Base-by-base conservation (phyloP, 1,284 basidiomycete species). In the Ceraceosorus bombacis region DNA sequence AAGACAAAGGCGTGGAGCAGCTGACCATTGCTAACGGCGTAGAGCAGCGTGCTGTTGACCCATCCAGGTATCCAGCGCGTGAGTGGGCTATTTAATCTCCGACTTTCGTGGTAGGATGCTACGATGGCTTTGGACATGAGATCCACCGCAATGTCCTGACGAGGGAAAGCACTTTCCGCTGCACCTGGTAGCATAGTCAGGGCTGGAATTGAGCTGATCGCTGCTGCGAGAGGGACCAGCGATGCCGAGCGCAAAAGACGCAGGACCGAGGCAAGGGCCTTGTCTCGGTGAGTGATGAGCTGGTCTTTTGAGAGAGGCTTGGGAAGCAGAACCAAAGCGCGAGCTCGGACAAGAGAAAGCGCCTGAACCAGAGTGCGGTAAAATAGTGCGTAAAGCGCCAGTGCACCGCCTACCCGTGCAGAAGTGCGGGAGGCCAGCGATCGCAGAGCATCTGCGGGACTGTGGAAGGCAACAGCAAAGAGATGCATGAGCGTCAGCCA, bases 1-100 rank as follows among this genome's bases (percentile, higher is more conserved):
- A 74, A 73, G 5, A 74, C 53, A 58, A 71, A 71, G 7, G 64
- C 63, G 64, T 67, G 71, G 2, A 74, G 58, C 57, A 74, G 58
- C 57, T 73, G 69, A 15, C 64, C 72, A 58, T 74, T 74, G 12
- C 62, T 57, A 6, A 74, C n/a, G 4, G 71, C 71, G 54, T 71
- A 74, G 43, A 71, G 66, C 40, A 73, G 64, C 0, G 60, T 61
- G 6, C 60, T 62, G 38, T 70, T 68, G 40, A 69, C 57, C 66
- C 65, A 73, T 46, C 65, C 62, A 1, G 72, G 72, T 3, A 74
- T 62, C 71, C 69, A 72, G 1, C 49, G 39, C 10, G 68, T 62
- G 4, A 51, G 38, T 5, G 63, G 39, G 6, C 63, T 63, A 37
- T 60, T 52, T 54, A 57, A 41, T 1, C 50, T 6, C 5, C 70